phyloP scores from a whole-genome alignment of 2,329 filamentous ascomycete genomes.

The Pyrenophora seminiperda region DNA sequence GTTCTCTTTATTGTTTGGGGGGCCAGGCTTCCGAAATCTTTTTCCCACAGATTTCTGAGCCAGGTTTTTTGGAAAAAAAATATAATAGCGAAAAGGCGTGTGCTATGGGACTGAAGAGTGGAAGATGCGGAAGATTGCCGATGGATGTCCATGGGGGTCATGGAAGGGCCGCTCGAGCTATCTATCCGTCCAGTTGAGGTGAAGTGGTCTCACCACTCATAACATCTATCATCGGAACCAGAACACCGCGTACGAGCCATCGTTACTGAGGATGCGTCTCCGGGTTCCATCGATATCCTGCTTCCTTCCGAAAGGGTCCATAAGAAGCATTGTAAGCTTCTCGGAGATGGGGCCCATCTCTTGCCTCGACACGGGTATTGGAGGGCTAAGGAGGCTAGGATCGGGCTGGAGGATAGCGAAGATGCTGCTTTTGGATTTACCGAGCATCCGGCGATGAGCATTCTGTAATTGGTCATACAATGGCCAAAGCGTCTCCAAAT shows the following conservation, averaged over 20 bases:
- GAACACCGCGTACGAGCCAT: constrained; percentile 42
- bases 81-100: too few species aligned
- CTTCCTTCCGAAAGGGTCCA: constrained; percentile 45
- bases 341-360: constrained; percentile 46
- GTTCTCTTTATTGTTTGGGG: too few species aligned
- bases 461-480: constrained; percentile 42
- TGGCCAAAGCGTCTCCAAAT: constrained; percentile 43
- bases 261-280: constrained; percentile 39
- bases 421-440: constrained; percentile 44
- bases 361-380: constrained; percentile 36
- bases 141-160: too few species aligned
- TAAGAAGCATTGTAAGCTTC: constrained; percentile 41
- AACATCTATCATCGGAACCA: constrained; percentile 39
- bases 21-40: too few species aligned
- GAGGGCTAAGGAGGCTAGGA: constrained; percentile 31
- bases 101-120: too few species aligned
- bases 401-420: constrained; percentile 39
- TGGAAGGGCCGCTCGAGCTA: too few species aligned
- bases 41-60: too few species aligned
- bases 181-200: too few species aligned
- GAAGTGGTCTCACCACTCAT: too few species aligned
- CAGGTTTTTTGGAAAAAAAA: too few species aligned
- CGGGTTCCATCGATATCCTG: constrained; percentile 34
- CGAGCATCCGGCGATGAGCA: constrained; percentile 40
- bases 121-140: too few species aligned